A percentile compares a stretch with the other conserved stretches of the same genome.
Evolutionary conservation across 2,329 filamentous ascomycete species (phyloP).

Genomic region (Neofusicoccum laricinum): DNA sequence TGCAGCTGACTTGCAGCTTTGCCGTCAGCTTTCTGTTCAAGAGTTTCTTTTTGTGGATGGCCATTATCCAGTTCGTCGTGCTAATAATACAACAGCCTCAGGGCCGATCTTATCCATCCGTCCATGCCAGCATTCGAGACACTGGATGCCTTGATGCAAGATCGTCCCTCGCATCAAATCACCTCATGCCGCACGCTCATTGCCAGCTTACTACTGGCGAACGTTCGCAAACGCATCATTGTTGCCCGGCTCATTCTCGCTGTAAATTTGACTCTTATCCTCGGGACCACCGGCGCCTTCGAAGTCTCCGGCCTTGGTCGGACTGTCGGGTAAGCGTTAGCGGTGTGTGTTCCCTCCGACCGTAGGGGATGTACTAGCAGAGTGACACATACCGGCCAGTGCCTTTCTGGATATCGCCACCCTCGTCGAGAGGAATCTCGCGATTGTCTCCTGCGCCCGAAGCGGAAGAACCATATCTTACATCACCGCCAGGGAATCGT

Average conservation of each 20-base stretch:
- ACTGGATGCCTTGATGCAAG: neutral
- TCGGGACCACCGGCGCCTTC: conserved; percentile 50
- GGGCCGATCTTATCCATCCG: neutral
- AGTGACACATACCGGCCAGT: conserved; percentile 36
- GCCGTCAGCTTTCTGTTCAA: neutral
- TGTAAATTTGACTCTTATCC: conserved; percentile 37
- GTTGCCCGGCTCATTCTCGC: conserved; percentile 37
- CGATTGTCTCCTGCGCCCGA: conserved; percentile 47
- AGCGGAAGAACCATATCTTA: conserved; percentile 43
- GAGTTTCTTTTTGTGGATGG: neutral
- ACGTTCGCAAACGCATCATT: conserved; percentile 41
- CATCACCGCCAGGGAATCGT: conserved; percentile 45
- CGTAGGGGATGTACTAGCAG: too few relatives aligned
- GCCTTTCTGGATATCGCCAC: conserved; percentile 40
- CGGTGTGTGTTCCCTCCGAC: too few relatives aligned
- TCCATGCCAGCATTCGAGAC: neutral
- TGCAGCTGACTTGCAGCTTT: neutral
- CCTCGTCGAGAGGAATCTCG: conserved; percentile 47
- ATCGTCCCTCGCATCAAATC: neutral
- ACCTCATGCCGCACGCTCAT: neutral
- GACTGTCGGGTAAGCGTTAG: conserved; percentile 21
- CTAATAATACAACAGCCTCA: conserved; percentile 1
- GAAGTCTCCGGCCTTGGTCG: conserved; percentile 48
- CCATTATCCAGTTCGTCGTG: neutral
- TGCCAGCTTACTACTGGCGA: conserved; percentile 25